These are phyloP conservation scores for Xylariaceae sp. DNA, from an alignment of 2,329 filamentous ascomycete species.

Conservation along the genomic window DNA sequence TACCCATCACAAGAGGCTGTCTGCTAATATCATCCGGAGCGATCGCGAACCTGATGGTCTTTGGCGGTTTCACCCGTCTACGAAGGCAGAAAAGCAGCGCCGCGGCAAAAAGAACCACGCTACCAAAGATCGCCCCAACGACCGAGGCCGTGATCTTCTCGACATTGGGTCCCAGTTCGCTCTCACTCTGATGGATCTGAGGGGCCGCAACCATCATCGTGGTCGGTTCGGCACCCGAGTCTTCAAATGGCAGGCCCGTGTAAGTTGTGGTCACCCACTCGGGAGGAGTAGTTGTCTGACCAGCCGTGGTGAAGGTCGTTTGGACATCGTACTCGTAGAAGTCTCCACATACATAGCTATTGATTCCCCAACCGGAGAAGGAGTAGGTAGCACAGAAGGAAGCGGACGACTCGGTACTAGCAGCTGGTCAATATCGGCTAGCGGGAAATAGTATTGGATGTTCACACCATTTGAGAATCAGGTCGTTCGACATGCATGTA, in stretches of 20 bases:
- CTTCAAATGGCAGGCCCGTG: neutral
- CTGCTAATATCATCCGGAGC: neutral
- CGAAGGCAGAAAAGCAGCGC: neutral
- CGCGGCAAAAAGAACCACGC: neutral
- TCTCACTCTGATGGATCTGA: neutral
- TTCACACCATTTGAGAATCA: constrained; percentile 1
- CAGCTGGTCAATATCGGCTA: neutral
- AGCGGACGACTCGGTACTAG: neutral
- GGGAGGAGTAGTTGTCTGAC: neutral
- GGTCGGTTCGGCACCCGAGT: neutral
- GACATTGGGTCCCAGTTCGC: neutral
- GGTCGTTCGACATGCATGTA: neutral
- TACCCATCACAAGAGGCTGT: neutral
- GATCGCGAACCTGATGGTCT: neutral
- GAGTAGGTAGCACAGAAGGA: neutral
- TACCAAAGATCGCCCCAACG: neutral
- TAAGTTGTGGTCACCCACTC: neutral
- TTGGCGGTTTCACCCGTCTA: neutral
- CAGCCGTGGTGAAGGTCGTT: neutral
- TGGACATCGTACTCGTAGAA: neutral
- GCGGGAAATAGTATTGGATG: neutral
- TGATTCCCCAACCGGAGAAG: neutral
- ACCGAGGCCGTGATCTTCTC: neutral
- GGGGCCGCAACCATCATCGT: neutral
- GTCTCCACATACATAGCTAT: neutral